A percentile compares a stretch with the other conserved stretches of the same genome.
Evolutionary conservation across 2,329 filamentous ascomycete genomes (phyloP).

Genomic region (Juglanconis sp.): DNA sequence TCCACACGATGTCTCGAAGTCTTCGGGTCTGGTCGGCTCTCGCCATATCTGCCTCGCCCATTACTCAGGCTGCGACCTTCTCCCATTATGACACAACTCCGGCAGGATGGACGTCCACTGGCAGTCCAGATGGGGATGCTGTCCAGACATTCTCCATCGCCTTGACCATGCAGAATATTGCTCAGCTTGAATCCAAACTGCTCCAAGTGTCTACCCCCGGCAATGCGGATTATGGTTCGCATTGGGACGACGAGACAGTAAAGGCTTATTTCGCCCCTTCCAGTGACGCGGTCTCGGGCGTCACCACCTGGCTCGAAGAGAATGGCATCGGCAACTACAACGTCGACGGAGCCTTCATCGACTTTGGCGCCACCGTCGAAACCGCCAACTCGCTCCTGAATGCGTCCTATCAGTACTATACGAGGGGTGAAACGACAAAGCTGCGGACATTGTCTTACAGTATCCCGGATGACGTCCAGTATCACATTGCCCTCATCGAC

Average conservation of each 20-base stretch:
- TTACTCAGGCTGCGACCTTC: neutral
- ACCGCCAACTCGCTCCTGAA: constrained; percentile 27
- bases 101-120: neutral
- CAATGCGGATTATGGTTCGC: constrained; percentile 23
- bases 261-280: constrained; percentile 21
- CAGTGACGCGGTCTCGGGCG: constrained; percentile 14
- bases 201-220: constrained; percentile 23
- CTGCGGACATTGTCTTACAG: constrained; percentile 14
- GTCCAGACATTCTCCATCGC: constrained; percentile 4
- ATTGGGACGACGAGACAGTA: constrained; percentile 21
- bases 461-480: constrained; percentile 7
- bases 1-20: neutral
- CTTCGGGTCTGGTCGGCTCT: neutral
- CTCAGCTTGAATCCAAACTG: constrained; percentile 20
- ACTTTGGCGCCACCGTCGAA: constrained; percentile 32
- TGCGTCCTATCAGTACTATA: constrained; percentile 27
- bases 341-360: constrained; percentile 36
- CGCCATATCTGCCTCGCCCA: neutral
- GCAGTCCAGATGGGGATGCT: neutral
- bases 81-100: constrained; percentile 1
- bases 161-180: constrained; percentile 7
- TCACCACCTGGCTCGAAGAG: constrained; percentile 21
- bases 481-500: constrained; percentile 8
- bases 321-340: constrained; percentile 22
- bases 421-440: constrained; percentile 25